Base-by-base conservation (phyloP, 1,284 basidiomycete species). In the Uromyces viciae-fabae region DNA sequence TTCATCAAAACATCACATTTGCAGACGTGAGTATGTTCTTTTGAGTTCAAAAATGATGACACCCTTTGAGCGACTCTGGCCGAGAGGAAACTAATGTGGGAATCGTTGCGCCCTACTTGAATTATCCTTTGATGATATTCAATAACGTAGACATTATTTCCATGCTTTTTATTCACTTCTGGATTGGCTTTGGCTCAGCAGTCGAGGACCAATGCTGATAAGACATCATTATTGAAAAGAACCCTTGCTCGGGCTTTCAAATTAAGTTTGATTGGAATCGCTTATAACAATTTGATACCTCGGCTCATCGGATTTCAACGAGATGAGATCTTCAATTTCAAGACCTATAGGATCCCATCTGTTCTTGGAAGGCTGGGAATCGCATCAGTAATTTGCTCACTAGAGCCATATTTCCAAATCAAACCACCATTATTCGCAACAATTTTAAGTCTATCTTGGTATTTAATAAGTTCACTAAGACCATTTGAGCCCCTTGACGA, bases 131-230 rank as follows among this genome's bases (percentile, higher is more conserved):
- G 31, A 14, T 33, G n/a, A n/a, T 68, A 11, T 60, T 25, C 19
- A 31, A 66, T 40, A 19, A 52, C 46, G 40, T 15, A 80, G 77
- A 80, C 77, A 17, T 36, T 80, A 8, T 80, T 80, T 46, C 77
- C 77, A 3, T 72, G 68, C 40, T 80, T 80, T 43, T 22, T 73
- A 14, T 80, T 80, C 58, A 80, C 77, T 22, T 62, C 77, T n/a
- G 77, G 68, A 8, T 38, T 80, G 15, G 54, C 77, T 36, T 54
- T 38, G 3, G 42, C 52, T 31, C 33, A n/a, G 36, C 38, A 54
- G 17, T 36, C 28, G 1, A 31, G 49, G 15, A 42, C 33, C 25
- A 25, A 56, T 8, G 1, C n/a, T 15, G 36, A 22, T 22, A 3
- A 36, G 38, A 38, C 28, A 15, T 43, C 38, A 68, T 3, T 25